A percentile compares a stretch with the other conserved stretches of the same genome.
Evolutionary conservation across 257 asterid species (phyloP).

Genomic region (Fraxinus excelsior): DNA sequence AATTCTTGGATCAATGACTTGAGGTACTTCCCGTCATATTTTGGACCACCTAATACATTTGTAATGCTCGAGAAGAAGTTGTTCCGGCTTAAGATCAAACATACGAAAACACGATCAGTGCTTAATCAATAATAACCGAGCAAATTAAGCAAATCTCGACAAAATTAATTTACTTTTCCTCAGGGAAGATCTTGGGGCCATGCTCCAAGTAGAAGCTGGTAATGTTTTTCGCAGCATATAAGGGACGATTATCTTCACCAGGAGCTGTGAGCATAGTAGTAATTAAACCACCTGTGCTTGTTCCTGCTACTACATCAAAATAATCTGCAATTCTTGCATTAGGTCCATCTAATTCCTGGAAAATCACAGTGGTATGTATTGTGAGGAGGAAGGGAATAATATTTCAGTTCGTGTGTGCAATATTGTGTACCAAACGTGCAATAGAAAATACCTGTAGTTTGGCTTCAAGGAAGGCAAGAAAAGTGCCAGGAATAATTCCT

Average conservation of each 20-base stretch:
- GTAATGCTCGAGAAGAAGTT: constrained; percentile 30
- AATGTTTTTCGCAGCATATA: constrained; percentile 47
- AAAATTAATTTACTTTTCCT: constrained; percentile 26
- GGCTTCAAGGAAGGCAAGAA: constrained; percentile 60
- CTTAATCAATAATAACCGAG: not conserved
- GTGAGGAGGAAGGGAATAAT: too few relatives aligned
- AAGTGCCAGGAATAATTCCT: constrained; percentile 56
- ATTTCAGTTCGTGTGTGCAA: not conserved
- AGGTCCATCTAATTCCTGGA: constrained; percentile 47
- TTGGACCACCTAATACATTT: constrained; percentile 70
- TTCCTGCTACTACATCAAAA: constrained; percentile 55
- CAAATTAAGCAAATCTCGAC: not conserved
- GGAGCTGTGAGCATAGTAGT: constrained; percentile 55
- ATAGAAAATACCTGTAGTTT: constrained; percentile 46
- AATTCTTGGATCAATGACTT: constrained; percentile 28
- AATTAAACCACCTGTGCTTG: constrained; percentile 52
- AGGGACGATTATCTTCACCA: constrained; percentile 29
- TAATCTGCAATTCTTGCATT: constrained; percentile 54
- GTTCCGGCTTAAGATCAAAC: constrained; percentile 35
- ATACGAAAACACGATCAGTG: not conserved
- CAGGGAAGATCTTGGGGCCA: constrained; percentile 44
- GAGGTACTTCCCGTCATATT: constrained; percentile 53
- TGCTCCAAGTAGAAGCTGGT: constrained; percentile 40
- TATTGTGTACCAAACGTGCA: not conserved
- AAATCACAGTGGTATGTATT: not conserved